Base-by-base conservation (phyloP, 768 basidiomycete species). In the Boletus vinaceobasis region DNA sequence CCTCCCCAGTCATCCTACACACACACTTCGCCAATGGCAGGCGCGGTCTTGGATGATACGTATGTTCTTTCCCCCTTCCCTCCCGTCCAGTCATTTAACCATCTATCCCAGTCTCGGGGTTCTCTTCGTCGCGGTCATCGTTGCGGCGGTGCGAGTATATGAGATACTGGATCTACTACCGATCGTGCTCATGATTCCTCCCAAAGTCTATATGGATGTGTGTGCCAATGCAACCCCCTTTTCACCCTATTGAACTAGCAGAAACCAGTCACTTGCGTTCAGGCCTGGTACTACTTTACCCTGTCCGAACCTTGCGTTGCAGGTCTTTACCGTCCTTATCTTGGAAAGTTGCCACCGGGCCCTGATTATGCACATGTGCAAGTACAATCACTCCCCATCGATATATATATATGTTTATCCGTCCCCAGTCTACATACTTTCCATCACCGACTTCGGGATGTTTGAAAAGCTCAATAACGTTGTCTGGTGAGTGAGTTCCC, bases 291-390 rank as follows among this genome's bases (percentile, higher is more conserved):
- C 59, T 85, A 84, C 63, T 84, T 69, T 50, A 71, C 69, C n/a
- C n/a, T 23, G 15, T 35, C 13, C 9, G n/a, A 37, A 68, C 15
- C 13, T 19, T 32, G 35, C 13, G 8, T 31, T 10, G 14, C 50
- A 85, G 84, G 84, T 85, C 21, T 74, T 70, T 32, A 71, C 71
- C 10, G 81, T 81, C 7, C 76, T 84, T 66, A 0, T 74, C 1
- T 83, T 79, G 48, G 83, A 85, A 60, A 79, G 77, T 0, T 63
- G 79, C 3, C 83, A 86, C 56, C 84, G 85, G 59, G 74, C 71
- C 4, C 65, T 85, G 48, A 84, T 86, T 55, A 75, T 79, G 1
- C 82, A 85, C 57, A 75, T 79, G 3, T 72, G 84, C 77, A 62
- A 38, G 72, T 58, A 21, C 10, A 42, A n/a, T 33, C 14, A 11